phyloP scores from a whole-genome alignment of 352 stramenopile species.

The Thalassiosira mediterranea region DNA sequence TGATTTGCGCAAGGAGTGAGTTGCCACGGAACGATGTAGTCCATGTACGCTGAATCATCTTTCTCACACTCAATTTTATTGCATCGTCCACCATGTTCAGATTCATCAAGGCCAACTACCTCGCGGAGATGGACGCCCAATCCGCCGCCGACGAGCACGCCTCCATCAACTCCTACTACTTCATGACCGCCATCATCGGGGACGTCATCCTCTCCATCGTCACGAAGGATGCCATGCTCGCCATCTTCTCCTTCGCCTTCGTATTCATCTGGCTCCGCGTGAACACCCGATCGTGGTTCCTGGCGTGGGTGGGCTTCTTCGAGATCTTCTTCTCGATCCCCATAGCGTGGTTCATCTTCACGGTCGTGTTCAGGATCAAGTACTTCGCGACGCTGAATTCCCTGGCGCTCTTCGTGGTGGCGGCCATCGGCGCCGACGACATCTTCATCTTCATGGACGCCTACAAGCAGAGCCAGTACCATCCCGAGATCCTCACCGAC shows the following conservation, averaged over 20 bases:
- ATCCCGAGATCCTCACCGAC: conserved; percentile 44
- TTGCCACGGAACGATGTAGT: too few relatives aligned
- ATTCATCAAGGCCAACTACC: conserved; percentile 43
- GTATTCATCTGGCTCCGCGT: conserved; percentile 67
- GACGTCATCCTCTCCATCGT: conserved; percentile 62
- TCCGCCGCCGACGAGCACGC: conserved; percentile 16
- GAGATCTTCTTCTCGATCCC: conserved; percentile 76
- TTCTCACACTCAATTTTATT: too few relatives aligned
- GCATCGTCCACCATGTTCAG: too few relatives aligned
- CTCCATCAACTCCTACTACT: conserved; percentile 64
- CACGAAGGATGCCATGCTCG: conserved; percentile 44
- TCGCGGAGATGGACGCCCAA: conserved; percentile 50
- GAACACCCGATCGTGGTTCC: conserved; percentile 65
- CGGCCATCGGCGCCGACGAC: conserved; percentile 75
- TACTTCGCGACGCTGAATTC: conserved; percentile 76
- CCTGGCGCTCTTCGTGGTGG: conserved; percentile 75
- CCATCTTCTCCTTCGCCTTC: conserved; percentile 64
- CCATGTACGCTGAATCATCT: too few relatives aligned
- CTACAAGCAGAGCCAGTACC: conserved; percentile 60
- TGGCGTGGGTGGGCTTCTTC: conserved; percentile 64
- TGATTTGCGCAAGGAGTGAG: conserved; percentile 40
- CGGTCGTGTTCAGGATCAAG: conserved; percentile 69
- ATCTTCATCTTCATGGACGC: conserved; percentile 81
- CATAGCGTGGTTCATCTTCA: conserved; percentile 74
- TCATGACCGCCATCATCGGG: conserved; percentile 63